Percentiles rank a stretch among this genome's conserved stretches.
Evolutionary conservation across 2,329 filamentous ascomycete species (phyloP).

Genomic region (Alternaria atra): DNA sequence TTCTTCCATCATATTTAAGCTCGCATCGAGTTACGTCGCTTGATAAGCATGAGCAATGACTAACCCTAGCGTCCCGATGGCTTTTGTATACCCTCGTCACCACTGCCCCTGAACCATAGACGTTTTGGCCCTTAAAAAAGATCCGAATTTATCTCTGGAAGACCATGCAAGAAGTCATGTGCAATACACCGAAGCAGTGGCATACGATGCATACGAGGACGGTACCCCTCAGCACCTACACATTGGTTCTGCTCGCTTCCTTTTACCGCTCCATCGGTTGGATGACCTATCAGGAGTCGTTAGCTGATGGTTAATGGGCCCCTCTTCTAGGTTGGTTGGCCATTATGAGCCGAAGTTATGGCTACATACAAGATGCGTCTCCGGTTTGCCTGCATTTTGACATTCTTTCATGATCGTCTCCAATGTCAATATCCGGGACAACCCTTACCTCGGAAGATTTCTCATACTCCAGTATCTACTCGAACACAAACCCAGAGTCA

Average conservation of each 20-base stretch:
- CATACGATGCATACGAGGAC: neutral
- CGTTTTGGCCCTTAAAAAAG: neutral
- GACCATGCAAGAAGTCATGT: neutral
- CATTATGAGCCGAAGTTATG: neutral
- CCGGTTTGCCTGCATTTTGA: neutral
- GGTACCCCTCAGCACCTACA: constrained; percentile 1
- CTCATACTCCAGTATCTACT: neutral
- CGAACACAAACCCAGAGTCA: neutral
- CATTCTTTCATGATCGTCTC: neutral
- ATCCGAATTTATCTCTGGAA: neutral
- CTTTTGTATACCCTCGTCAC: neutral
- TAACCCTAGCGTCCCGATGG: neutral
- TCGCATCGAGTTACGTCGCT: neutral
- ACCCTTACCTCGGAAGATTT: neutral
- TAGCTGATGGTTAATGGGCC: neutral
- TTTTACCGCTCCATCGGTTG: neutral
- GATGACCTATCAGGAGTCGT: neutral
- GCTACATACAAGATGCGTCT: neutral
- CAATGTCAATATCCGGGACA: neutral
- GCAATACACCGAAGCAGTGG: neutral
- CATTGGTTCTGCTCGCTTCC: neutral
- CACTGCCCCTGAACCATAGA: neutral
- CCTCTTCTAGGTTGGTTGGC: neutral
- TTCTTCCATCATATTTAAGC: neutral
- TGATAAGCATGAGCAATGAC: neutral